phyloP scores from a whole-genome alignment of 441 rosid genomes.

The Gossypium aridum region DNA sequence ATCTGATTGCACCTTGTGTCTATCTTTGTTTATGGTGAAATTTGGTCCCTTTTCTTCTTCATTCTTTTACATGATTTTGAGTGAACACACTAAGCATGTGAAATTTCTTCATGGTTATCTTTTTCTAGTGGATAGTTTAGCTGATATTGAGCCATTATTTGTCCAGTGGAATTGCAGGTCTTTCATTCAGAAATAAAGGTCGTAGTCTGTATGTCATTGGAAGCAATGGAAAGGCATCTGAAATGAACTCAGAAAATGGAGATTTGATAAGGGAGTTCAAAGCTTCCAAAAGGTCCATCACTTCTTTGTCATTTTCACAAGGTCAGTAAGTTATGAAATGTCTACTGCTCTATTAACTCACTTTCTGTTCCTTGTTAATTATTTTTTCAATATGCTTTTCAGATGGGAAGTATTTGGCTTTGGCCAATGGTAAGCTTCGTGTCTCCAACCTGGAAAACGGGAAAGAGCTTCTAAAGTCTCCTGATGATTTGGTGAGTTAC shows the following conservation, averaged over 20 bases:
- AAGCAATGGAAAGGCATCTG: slow-evolving; percentile 26
- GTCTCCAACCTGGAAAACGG: slow-evolving; percentile 30
- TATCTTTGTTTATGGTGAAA: not conserved
- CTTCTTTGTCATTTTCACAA: slow-evolving; percentile 28
- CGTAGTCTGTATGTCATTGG: slow-evolving; percentile 28
- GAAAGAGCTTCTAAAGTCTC: slow-evolving; percentile 35
- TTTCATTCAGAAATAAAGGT: slow-evolving; percentile 33
- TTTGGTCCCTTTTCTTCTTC: not conserved
- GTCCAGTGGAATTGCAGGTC: slow-evolving; percentile 36
- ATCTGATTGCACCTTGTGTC: not conserved
- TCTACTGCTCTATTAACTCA: not conserved
- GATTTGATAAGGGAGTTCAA: slow-evolving; percentile 27
- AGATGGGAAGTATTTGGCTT: slow-evolving; percentile 32
- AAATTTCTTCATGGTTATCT: not conserved
- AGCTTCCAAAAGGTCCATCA: slow-evolving; percentile 31
- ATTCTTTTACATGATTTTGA: not conserved
- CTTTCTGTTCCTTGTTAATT: not conserved
- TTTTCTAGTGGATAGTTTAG: slow-evolving; percentile 4
- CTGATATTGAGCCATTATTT: not conserved
- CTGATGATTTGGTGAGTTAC: slow-evolving; percentile 29
- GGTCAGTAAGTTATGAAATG: slow-evolving; percentile 21
- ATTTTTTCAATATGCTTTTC: slow-evolving; percentile 7
- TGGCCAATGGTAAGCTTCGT: slow-evolving; percentile 20
- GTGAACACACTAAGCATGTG: not conserved
- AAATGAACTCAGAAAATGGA: slow-evolving; percentile 34